Evolutionary conservation across 371 early-diverging fungal species (phyloP).

Genomic region (Actinomortierella ambigua): DNA sequence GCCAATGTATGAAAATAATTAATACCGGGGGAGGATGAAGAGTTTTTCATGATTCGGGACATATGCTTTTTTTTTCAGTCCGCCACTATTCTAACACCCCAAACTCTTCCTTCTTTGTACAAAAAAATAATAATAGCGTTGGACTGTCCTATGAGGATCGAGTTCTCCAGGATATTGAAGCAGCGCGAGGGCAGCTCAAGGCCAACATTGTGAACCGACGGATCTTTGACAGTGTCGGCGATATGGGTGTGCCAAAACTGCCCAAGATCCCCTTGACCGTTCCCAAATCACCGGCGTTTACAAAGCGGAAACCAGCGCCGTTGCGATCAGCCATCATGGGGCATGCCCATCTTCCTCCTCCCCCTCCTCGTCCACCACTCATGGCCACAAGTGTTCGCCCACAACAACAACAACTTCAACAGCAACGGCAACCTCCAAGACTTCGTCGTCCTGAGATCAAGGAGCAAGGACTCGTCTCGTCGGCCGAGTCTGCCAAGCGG

Average conservation of each 20-base stretch:
- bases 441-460: slow-evolving; percentile 2
- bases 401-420: neutral
- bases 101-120: neutral
- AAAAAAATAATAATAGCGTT: slow-evolving; percentile 4
- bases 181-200: slow-evolving; percentile 16
- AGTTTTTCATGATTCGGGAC: too few species aligned
- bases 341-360: too few species aligned
- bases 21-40: too few species aligned
- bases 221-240: slow-evolving; percentile 20
- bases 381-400: neutral
- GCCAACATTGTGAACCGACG: slow-evolving; percentile 18
- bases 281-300: slow-evolving; percentile 29
- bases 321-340: slow-evolving; percentile 8
- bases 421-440: neutral
- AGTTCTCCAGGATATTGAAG: slow-evolving; percentile 6
- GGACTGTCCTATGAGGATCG: slow-evolving; percentile 10
- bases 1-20: slow-evolving; percentile 6
- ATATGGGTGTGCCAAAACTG: slow-evolving; percentile 23
- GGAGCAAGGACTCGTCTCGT: slow-evolving; percentile 25
- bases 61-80: neutral
- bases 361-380: too few species aligned
- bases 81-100: too few species aligned
- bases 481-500: slow-evolving; percentile 33
- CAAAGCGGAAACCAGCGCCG: slow-evolving; percentile 19
- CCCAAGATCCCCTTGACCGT: slow-evolving; percentile 20